Conservation (phyloP, 139 green algal species). For the Chlamydomonas eustigma region DNA sequence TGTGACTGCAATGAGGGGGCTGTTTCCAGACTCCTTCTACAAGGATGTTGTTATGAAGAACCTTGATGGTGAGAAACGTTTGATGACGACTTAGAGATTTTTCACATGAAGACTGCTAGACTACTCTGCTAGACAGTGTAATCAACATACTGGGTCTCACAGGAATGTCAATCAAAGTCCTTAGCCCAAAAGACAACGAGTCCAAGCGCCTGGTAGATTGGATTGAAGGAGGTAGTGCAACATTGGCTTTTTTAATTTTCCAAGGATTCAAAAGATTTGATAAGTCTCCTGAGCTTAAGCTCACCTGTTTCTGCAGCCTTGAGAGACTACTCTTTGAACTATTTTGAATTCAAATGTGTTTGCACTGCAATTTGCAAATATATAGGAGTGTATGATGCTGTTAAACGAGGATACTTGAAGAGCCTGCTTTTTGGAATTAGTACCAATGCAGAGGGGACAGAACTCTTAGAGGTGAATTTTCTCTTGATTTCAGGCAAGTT, state of each 20-base stretch:
- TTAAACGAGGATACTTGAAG: constrained; percentile 65
- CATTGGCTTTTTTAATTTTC: not conserved
- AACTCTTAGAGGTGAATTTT: constrained; percentile 72
- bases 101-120: not conserved
- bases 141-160: constrained; percentile 1
- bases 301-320: too few species aligned
- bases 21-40: constrained; percentile 65
- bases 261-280: not conserved
- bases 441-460: constrained; percentile 47
- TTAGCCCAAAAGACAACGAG: constrained; percentile 44
- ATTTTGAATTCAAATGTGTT: not conserved
- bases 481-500: too few species aligned
- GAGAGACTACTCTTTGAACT: too few species aligned
- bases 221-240: constrained; percentile 57
- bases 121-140: not conserved
- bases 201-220: constrained; percentile 55
- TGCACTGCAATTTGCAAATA: not conserved
- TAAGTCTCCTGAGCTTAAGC: too few species aligned
- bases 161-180: constrained; percentile 70
- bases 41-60: constrained; percentile 51
- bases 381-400: constrained; percentile 62
- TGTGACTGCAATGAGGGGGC: constrained; percentile 58
- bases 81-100: not conserved
- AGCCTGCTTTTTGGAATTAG: constrained; percentile 73
- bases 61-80: constrained; percentile 55